These are phyloP conservation scores for Umbelopsis vinacea DNA, from an alignment of 192 early-diverging fungal genomes.

Conservation along the genomic window DNA sequence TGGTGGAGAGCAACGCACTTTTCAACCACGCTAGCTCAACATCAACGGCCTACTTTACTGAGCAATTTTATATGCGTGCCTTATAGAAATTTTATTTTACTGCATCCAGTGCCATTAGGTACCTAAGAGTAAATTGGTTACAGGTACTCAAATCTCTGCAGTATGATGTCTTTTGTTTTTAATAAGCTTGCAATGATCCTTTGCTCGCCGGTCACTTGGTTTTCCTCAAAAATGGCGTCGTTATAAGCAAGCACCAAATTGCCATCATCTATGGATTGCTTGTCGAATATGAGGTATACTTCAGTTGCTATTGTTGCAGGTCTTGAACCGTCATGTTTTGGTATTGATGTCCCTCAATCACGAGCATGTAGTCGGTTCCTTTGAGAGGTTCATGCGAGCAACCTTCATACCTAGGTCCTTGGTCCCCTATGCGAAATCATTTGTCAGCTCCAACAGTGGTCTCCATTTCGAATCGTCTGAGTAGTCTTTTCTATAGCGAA, in stretches of 20 bases:
- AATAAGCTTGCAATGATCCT: neutral
- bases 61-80: too few relatives aligned
- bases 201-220: neutral
- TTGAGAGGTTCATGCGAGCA: neutral
- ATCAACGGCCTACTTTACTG: too few relatives aligned
- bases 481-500: neutral
- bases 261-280: neutral
- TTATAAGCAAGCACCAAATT: neutral
- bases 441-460: neutral
- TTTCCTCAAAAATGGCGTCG: neutral
- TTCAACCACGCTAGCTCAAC: too few relatives aligned
- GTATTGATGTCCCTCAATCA: neutral
- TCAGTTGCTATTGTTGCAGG: neutral
- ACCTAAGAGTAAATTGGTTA: neutral
- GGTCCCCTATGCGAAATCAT: neutral
- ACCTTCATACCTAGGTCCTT: too few relatives aligned
- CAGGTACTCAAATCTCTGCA: neutral
- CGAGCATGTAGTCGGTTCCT: neutral
- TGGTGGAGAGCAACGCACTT: too few relatives aligned
- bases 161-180: neutral
- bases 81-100: too few relatives aligned
- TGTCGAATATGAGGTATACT: neutral
- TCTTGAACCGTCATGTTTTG: neutral
- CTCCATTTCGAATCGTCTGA: neutral
- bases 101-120: too few relatives aligned